A percentile compares a stretch with the other conserved stretches of the same genome.
Evolutionary conservation across 805 yeast genomes (phyloP).

Genomic region (Saccharomycopsis selenospora): DNA sequence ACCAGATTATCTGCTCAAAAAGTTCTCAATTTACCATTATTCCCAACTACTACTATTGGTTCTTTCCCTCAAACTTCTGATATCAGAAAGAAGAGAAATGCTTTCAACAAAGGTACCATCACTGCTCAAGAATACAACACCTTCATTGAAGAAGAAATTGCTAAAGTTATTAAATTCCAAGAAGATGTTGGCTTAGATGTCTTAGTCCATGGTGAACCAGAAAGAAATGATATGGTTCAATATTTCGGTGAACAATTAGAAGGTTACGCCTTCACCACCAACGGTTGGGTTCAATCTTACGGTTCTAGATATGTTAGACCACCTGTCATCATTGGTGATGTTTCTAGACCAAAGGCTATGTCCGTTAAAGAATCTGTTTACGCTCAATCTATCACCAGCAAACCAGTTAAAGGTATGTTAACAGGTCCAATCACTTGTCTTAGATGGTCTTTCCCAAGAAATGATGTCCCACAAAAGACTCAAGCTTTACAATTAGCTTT

Average conservation of each 20-base stretch:
- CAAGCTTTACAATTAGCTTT: conserved; percentile 96
- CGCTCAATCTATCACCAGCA: conserved; percentile 92
- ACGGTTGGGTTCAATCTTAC: conserved; percentile 99
- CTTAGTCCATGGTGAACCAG: conserved; percentile 99
- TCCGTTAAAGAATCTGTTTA: conserved; percentile 98
- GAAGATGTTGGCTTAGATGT: conserved; percentile 98
- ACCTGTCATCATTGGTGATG: conserved; percentile 98
- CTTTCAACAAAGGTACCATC: conserved; percentile 94
- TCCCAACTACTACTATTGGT: conserved; percentile 99
- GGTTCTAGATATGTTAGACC: conserved; percentile 99
- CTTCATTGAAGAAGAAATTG: conserved; percentile 95
- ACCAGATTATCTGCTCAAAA: conserved; percentile 84
- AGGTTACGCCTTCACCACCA: conserved; percentile 96
- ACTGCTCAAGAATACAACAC: conserved; percentile 91
- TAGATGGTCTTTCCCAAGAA: conserved; percentile 99
- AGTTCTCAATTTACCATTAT: conserved; percentile 86
- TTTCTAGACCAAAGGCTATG: conserved; percentile 97
- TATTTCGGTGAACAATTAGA: conserved; percentile 98
- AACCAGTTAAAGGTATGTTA: conserved; percentile 99
- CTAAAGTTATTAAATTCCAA: conserved; percentile 95
- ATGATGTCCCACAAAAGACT: conserved; percentile 84
- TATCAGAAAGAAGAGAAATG: conserved; percentile 97
- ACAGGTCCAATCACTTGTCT: conserved; percentile 99
- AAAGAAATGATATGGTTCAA: conserved; percentile 99
- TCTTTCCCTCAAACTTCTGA: conserved; percentile 99